These are phyloP conservation scores for Coprinopsis sp. DNA, from an alignment of 768 basidiomycete genomes.

Conservation along the genomic window DNA sequence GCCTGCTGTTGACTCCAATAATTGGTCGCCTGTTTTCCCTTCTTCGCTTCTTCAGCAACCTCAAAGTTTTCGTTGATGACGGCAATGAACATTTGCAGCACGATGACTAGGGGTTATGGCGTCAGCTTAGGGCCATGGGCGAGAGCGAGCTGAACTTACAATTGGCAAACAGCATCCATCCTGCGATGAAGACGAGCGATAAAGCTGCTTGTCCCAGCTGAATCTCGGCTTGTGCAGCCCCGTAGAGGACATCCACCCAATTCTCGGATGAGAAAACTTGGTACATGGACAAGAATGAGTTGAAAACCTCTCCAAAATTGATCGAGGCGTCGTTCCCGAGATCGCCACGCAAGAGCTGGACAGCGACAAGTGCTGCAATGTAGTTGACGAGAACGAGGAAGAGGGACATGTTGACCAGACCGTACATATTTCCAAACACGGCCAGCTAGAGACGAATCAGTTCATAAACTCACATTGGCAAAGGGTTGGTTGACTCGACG, in stretches of 20 bases:
- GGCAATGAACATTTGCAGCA: conserved; percentile 94
- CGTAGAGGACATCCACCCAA: conserved; percentile 79
- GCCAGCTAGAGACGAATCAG: conserved; percentile 48
- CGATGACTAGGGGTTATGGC: conserved; percentile 59
- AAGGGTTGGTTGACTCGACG: neutral
- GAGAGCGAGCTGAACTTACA: conserved; percentile 47
- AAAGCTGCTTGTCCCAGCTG: conserved; percentile 65
- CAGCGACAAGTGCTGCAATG: conserved; percentile 74
- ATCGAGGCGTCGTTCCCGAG: conserved; percentile 46
- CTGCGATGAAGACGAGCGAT: conserved; percentile 65
- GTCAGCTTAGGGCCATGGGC: conserved; percentile 1
- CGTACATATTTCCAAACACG: conserved; percentile 90
- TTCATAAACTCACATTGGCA: conserved; percentile 3
- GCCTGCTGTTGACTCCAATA: conserved; percentile 60
- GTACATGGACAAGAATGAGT: conserved; percentile 82
- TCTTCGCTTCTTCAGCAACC: conserved; percentile 88
- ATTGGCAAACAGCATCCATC: conserved; percentile 90
- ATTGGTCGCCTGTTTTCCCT: conserved; percentile 69
- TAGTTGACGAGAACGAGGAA: conserved; percentile 88
- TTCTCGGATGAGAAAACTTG: conserved; percentile 92
- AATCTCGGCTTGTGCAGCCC: conserved; percentile 54
- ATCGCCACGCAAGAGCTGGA: conserved; percentile 86
- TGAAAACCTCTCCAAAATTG: conserved; percentile 81
- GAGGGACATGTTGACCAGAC: conserved; percentile 85
- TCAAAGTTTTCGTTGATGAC: conserved; percentile 96